Evolutionary conservation across 2,329 filamentous ascomycete species (phyloP).

Genomic region (Ascosphaera aggregata): DNA sequence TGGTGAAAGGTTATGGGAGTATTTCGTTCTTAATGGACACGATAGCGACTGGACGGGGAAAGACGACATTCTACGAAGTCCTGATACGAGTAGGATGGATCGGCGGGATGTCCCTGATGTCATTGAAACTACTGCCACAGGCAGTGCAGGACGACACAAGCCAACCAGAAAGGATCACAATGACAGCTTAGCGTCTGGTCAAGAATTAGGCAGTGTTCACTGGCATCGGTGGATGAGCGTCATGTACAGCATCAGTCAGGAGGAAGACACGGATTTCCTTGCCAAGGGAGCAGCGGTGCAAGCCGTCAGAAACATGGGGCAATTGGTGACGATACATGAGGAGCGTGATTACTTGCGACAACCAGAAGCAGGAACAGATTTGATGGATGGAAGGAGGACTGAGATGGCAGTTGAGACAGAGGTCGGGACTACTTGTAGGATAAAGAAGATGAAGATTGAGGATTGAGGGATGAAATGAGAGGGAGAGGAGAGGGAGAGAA

Average conservation of each 20-base stretch:
- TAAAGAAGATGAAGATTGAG: neutral
- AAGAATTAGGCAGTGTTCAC: neutral
- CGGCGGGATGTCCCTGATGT: neutral
- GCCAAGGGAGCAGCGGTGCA: neutral
- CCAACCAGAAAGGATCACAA: no score
- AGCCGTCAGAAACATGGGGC: neutral
- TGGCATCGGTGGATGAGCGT: neutral
- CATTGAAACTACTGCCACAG: neutral
- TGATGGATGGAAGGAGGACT: neutral
- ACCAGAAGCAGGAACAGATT: no score
- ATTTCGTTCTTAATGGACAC: neutral
- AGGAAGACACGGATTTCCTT: neutral
- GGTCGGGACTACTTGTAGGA: neutral
- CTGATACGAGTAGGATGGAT: neutral
- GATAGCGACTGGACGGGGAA: neutral
- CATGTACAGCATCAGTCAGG: neutral
- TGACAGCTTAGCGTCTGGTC: no score
- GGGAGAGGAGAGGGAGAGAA: neutral
- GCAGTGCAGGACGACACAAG: neutral
- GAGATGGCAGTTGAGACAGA: neutral
- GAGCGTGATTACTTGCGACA: neutral
- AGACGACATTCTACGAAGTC: neutral
- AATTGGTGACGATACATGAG: neutral
- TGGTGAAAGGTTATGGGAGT: neutral
- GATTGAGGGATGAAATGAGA: neutral